Base-by-base conservation (phyloP, 805 yeast species). In the Komagataella kurtzmanii region DNA sequence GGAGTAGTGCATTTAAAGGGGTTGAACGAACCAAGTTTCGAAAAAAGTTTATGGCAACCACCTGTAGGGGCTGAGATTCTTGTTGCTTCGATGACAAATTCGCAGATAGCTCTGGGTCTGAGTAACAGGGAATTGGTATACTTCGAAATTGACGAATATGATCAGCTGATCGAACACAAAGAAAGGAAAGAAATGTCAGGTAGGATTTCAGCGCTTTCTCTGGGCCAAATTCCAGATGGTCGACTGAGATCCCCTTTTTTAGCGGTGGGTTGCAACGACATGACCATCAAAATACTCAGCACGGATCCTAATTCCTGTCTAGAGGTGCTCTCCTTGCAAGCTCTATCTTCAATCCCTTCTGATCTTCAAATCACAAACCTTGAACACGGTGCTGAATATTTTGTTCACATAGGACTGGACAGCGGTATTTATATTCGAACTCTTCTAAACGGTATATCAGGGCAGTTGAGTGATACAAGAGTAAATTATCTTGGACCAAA, bases 361-460 rank as follows among this genome's bases (percentile, higher is more conserved):
- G 62, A 68, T 5, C 62, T 73, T 49, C 57, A 68, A 12, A 49
- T 76, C 17, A 58, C 66, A 53, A 54, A 58, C n/a, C 63, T 67
- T 71, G 51, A 53, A 6, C 63, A 59, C 44, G 47, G 54, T 17
- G 54, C 54, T 46, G 54, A 57, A 0, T 53, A 68, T 3, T 72
- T 68, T 53, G 73, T 86, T 8, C 95, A 89, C 64, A 75, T 88
- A 49, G 97, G 97, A 1, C 73, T 89, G 72, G 75, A 68, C n/a
- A 87, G 81, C 63, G 98, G 98, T 18, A 79, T 90, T 1, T 88
- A 84, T 65, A 81, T 82, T 2, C 69, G 83, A 17, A 76, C 88
- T 0, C 65, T 69, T 5, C 57, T 89, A 44, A 88, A 85, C 59
- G 59, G 62, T 0, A 58, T 67, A 3, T 71, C 83, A 3, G 97